Evolutionary conservation across 768 basidiomycete genomes (phyloP), one percentile per base, ranked within the genome.

Genomic region (Dentipellis fragilis): DNA sequence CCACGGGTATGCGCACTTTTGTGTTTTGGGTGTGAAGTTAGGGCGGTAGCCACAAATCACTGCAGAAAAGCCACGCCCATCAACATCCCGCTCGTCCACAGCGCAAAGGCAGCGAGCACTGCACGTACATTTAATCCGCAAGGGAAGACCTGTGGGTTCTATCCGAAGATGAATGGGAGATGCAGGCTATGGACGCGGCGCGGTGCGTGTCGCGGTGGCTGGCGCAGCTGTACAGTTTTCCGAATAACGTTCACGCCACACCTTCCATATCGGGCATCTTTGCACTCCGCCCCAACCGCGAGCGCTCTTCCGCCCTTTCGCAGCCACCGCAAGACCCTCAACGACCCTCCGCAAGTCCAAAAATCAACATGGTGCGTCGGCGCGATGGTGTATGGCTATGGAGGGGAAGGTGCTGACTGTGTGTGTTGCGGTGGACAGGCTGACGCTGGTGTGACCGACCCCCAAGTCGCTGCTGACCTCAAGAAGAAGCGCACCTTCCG

Each of bases 401-500:
- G 46, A 55, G 11, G 48, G 47, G 45, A 9, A 57, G 39, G 51
- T 50, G 51, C 46, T 34, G 49, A 52, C 37, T 2, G 17, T 39
- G 10, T 36, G n/a, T n/a, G n/a, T n/a, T n/a, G n/a, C 6, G 29
- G 29, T 29, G 3, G 29, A 29, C 64, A 93, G 90, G 87, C 90
- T 74, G 91, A 92, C 72, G 74, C 80, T 64, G 74, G 73, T 55
- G 78, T 93, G 64, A 95, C 94, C 74, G 93, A 96, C 74, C 92
- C 93, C 68, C 73, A 84, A 72, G 74, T 90, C 71, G 96, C 95
- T 66, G 94, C 94, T 59, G 95, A 94, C 72, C 81, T 95, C 77
- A 96, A 96, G 87, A 94, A 93, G 81, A 93, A 85, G 84, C 80
- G 96, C 68, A 94, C 93, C 57, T 98, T 98, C 89, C 89, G 92